These are phyloP conservation scores for Trichoderma atroviride DNA, from an alignment of 2,329 filamentous ascomycete species.

Conservation along the genomic window DNA sequence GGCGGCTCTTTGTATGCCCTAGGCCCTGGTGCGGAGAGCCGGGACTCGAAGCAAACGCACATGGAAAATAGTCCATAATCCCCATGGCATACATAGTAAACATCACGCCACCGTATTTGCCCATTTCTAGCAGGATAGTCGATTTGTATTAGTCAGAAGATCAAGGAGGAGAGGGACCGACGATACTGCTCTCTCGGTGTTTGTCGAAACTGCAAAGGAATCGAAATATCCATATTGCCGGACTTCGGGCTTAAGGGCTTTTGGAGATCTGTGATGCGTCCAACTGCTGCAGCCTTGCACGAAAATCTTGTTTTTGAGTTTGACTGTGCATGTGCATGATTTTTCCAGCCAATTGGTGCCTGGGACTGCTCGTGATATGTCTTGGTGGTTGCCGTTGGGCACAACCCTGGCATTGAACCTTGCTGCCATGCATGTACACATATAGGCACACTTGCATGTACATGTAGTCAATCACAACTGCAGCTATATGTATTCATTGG, in stretches of 20 bases:
- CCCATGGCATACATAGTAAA: too few species aligned
- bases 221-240: neutral
- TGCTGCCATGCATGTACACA: neutral
- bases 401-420: neutral
- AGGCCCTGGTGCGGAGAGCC: neutral
- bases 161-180: neutral
- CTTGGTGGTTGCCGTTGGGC: neutral
- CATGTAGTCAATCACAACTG: neutral
- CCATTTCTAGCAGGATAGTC: neutral
- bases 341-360: neutral
- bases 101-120: neutral
- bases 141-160: neutral
- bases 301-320: neutral
- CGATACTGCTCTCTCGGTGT: neutral
- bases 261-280: neutral
- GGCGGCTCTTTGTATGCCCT: neutral
- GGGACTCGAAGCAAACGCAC: neutral
- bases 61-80: neutral
- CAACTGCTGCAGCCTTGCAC: neutral
- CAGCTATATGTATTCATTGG: neutral
- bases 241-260: constrained; percentile 21
- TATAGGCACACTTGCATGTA: neutral
- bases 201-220: neutral
- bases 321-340: neutral
- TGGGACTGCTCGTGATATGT: neutral